Base-by-base conservation (phyloP, 108 stramenopile species). In the Skeletonema menzelii region DNA sequence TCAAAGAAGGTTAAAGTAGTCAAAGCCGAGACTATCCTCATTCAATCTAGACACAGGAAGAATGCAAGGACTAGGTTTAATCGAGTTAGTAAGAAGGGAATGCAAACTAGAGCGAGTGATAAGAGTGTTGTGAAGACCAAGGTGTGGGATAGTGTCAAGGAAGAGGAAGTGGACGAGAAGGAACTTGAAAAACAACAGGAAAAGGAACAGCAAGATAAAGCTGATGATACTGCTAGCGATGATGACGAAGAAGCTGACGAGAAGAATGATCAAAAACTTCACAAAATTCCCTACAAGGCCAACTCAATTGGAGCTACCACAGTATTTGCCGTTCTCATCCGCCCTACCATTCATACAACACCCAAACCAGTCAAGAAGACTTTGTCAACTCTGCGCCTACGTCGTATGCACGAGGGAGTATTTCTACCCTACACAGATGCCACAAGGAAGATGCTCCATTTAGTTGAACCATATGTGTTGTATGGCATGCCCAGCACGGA, bases 381-480 rank as follows among this genome's bases (percentile, higher is more conserved):
- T 42, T 69, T 95, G 28, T 56, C 53, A n/a, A 60, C 76, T 27
- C 65, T 95, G 4, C 77, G 90, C 7, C 72, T 95, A 46, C 85
- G 83, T 27, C 75, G 83, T 31, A 42, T 83, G 28, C 72, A 91
- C 66, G 88, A 91, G 38, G 94, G 91, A 19, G 90, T 92, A 13
- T 95, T 95, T 67, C 20, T 95, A 2, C 74, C 71, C 46, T 95
- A 95, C 80, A 80, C 82, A 42, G 80, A 75, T 10, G 28, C 59
- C 24, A 82, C 76, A 8, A 66, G 82, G 10, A 88, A 84, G 46
- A 80, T 84, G 76, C 75, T 95, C 13, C 90, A 95, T 72, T 70
- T 95, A 35, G 87, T 95, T 3, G 94, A 95, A 75, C 88, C 88
- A 3, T 92, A 88, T 79, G 90, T 95, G 1, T 63, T 91, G 13